Evolutionary conservation across 306 rosid genomes (phyloP).

Genomic region (Delonix regia): DNA sequence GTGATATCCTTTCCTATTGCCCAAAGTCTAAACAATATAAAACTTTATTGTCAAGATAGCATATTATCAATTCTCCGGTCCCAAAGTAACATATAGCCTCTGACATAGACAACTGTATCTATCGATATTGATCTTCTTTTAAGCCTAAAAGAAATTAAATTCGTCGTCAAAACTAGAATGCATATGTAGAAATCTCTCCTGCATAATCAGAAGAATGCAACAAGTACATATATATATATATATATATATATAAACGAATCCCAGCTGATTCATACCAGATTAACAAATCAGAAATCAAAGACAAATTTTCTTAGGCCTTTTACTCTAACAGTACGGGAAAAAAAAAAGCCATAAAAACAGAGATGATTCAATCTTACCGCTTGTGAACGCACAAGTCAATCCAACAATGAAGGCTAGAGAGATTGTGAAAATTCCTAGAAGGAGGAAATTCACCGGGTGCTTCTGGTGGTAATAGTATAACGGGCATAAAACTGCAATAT

Average conservation of each 20-base stretch:
- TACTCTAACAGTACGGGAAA: background rate
- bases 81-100: background rate
- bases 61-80: background rate
- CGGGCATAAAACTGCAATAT: slow-evolving; percentile 61
- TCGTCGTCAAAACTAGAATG: too few relatives aligned
- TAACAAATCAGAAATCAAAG: background rate
- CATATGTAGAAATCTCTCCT: too few relatives aligned
- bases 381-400: slow-evolving; percentile 79
- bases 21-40: background rate
- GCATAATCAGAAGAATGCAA: too few relatives aligned
- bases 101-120: background rate
- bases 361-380: slow-evolving; percentile 45
- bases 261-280: background rate
- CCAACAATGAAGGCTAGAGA: slow-evolving; percentile 73
- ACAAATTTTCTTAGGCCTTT: background rate
- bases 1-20: too few relatives aligned
- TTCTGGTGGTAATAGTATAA: slow-evolving; percentile 69
- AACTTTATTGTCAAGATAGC: background rate
- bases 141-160: too few relatives aligned
- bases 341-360: too few relatives aligned
- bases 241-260: background rate
- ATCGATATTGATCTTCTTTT: too few relatives aligned
- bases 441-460: slow-evolving; percentile 82
- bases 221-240: too few relatives aligned
- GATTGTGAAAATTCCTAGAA: slow-evolving; percentile 71